Conservation (phyloP, 2,329 filamentous ascomycete species). For the Paecilomyces formosus region DNA sequence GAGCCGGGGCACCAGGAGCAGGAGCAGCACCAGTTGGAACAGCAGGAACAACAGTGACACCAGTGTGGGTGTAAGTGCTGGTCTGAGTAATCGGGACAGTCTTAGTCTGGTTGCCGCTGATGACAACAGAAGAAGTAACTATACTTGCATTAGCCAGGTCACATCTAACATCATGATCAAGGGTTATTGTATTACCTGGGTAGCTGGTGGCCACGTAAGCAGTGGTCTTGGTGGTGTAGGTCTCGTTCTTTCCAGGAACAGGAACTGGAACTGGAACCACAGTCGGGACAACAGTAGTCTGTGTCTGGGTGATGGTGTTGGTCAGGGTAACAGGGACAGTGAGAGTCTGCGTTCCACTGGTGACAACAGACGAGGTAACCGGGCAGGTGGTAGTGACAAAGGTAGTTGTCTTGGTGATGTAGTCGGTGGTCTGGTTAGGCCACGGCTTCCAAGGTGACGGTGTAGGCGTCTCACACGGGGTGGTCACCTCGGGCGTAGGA, state of each 20-base stretch:
- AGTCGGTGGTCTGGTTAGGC: constrained; percentile 2
- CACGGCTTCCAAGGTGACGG: constrained; percentile 6
- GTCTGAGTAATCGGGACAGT: constrained; percentile 5
- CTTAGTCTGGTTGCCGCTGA: constrained; percentile 7
- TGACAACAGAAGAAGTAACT: constrained; percentile 2
- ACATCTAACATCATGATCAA: neutral
- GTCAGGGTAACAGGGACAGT: constrained; percentile 7
- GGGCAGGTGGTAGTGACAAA: neutral
- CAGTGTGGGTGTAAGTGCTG: constrained; percentile 2
- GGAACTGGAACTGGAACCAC: neutral
- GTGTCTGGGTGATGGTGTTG: constrained; percentile 1
- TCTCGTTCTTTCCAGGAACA: neutral
- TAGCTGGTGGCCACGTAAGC: constrained; percentile 6
- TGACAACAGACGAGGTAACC: constrained; percentile 3
- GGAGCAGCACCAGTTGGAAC: too few relatives aligned
- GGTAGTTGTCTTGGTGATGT: neutral
- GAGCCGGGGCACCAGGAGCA: neutral
- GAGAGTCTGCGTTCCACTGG: constrained; percentile 8
- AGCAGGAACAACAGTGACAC: constrained; percentile 3
- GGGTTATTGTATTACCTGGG: constrained; percentile 10
- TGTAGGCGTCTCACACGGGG: neutral
- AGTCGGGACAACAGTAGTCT: constrained; percentile 7
- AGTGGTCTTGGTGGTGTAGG: neutral
- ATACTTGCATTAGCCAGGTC: neutral
- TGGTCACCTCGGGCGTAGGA: neutral